Evolutionary conservation across 2,329 filamentous ascomycete species (phyloP).

Genomic region (Triangularia setosa): DNA sequence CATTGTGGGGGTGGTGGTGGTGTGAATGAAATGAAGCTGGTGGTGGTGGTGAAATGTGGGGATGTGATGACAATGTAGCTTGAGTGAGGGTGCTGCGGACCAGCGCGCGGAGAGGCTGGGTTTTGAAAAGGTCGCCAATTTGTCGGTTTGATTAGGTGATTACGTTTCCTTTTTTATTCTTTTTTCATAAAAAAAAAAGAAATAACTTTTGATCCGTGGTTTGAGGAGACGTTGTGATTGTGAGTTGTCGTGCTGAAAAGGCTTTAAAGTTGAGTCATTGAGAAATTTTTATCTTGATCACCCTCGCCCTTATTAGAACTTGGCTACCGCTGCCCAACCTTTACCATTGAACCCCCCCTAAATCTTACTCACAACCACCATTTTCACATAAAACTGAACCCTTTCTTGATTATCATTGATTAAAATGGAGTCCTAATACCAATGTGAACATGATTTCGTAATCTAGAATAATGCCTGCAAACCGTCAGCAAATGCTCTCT

Average conservation of each 20-base stretch:
- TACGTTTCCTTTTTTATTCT: too few relatives aligned
- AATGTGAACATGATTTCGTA: not conserved
- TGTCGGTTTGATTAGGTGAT: too few relatives aligned
- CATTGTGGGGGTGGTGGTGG: not conserved
- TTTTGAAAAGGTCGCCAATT: not conserved
- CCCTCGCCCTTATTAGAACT: not conserved
- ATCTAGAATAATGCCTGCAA: not conserved
- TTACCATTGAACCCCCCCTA: not conserved
- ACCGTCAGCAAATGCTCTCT: too few relatives aligned
- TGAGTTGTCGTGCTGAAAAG: not conserved
- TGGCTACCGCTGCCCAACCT: conserved; percentile 1
- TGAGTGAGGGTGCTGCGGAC: not conserved
- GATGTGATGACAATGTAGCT: not conserved
- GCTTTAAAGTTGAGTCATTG: conserved; percentile 20
- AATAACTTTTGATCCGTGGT: conserved; percentile 13
- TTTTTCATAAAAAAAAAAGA: too few relatives aligned
- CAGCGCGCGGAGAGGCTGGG: not conserved
- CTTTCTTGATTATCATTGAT: not conserved
- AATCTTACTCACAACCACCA: not conserved
- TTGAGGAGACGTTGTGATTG: not conserved
- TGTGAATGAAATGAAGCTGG: not conserved
- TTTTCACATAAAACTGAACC: not conserved
- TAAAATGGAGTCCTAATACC: not conserved
- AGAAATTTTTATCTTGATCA: conserved; percentile 17
- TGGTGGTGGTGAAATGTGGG: not conserved